Base-by-base conservation (phyloP, 2,329 filamentous ascomycete species). In the Hawksworthiomyces lignivorus region DNA sequence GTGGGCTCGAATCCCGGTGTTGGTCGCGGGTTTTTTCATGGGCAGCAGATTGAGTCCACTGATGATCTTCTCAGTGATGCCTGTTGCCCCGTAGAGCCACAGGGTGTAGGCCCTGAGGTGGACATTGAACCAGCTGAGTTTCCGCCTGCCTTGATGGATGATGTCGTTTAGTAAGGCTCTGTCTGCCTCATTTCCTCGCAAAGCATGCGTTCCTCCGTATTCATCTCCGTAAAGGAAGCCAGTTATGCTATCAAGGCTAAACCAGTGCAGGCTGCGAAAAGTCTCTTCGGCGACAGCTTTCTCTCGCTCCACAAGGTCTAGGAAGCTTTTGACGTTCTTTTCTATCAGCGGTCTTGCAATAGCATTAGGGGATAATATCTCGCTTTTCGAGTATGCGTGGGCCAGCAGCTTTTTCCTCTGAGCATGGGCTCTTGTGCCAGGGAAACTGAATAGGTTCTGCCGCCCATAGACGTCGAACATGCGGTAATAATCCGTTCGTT, bases 391-490 rank as follows among this genome's bases (percentile, higher is more conserved):
- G 43, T 77, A 77, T 0, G 68, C 65, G 44, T 74, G 68, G 4
- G 67, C 63, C 20, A 75, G 43, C 0, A 74, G 45, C 48, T 73
- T 75, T 57, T 77, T 77, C 15, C 73, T 55, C 1, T 69, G 62
- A 0, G 60, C 62, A 51, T 77, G 72, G 3, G 62, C 57, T 22
- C 60, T 62, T 0, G 58, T 57, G 0, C 61, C 57, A 7, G 58
- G 56, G 45, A 76, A 75, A 0, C 69, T 72, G 51, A 77, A 76
- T 3, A 77, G 50, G 40, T 75, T 74, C 51, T 64, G 65, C 9
- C 60, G 58, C 0, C 69, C 70, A 37, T 73, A 74, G 0, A 64
- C 68, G 47, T 74, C 70, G 44, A 77, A 76, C 67, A 76, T 74
- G 33, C 65, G 62, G 42, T 77, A 77, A 49, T 75, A 77, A 1